phyloP scores from a whole-genome alignment of 2,329 filamentous ascomycete species.

The Aspergillus sclerotialis region DNA sequence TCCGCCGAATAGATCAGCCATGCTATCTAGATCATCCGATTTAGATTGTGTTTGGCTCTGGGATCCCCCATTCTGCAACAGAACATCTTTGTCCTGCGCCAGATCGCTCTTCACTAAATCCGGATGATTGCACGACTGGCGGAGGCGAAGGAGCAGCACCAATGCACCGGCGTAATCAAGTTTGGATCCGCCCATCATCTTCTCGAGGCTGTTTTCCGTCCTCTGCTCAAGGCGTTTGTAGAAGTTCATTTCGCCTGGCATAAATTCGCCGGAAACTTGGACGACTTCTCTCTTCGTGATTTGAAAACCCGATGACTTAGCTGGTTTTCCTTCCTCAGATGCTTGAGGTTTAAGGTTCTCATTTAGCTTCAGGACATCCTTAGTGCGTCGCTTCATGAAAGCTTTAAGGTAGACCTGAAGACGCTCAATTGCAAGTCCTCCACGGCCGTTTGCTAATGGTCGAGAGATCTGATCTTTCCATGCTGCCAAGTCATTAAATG shows the following conservation, averaged over 20 bases:
- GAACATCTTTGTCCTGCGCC: conserved; percentile 77
- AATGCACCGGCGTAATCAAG: conserved; percentile 91
- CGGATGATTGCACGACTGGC: conserved; percentile 93
- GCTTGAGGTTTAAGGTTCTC: conserved; percentile 67
- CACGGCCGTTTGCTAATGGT: conserved; percentile 84
- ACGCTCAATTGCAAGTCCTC: conserved; percentile 79
- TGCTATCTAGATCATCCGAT: conserved; percentile 65
- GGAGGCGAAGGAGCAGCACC: conserved; percentile 78
- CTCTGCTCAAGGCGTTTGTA: conserved; percentile 78
- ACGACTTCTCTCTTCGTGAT: conserved; percentile 88
- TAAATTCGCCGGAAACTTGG: conserved; percentile 70
- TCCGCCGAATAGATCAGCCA: conserved; percentile 80
- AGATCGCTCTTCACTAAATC: conserved; percentile 79
- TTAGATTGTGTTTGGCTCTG: conserved; percentile 44
- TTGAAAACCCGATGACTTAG: conserved; percentile 62
- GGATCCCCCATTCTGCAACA: conserved; percentile 55
- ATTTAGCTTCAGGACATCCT: conserved; percentile 87
- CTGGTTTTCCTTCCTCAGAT: conserved; percentile 42
- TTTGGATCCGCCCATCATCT: conserved; percentile 75
- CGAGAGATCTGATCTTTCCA: conserved; percentile 90
- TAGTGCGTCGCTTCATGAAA: conserved; percentile 98
- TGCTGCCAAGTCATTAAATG: conserved; percentile 74
- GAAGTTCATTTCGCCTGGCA: conserved; percentile 72
- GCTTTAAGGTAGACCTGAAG: conserved; percentile 79
- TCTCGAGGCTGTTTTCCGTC: conserved; percentile 77